Conservation (phyloP, 805 yeast genomes). For the Pichia deserticola region DNA sequence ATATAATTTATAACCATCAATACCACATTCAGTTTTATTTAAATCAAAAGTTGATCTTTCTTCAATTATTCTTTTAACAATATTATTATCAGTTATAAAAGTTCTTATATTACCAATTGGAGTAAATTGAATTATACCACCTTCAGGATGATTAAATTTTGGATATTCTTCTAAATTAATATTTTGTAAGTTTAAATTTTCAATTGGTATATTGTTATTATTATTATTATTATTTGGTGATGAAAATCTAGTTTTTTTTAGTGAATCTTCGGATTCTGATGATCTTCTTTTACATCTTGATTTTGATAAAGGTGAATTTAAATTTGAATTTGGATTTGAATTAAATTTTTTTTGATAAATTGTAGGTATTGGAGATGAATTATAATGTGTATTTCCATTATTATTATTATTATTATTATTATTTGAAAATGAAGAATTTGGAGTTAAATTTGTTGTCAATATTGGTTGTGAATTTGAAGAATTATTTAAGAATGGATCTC, state of each 20-base stretch:
- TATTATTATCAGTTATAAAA: conserved; percentile 35
- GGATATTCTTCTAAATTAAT: conserved; percentile 42
- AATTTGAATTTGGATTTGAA: conserved; percentile 3
- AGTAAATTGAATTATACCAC: conserved; percentile 53
- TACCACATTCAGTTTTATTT: conserved; percentile 25
- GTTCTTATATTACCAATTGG: conserved; percentile 56
- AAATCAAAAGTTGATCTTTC: conserved; percentile 32
- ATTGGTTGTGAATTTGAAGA: conserved; percentile 4
- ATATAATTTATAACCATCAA: conserved; percentile 30
- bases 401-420: neutral
- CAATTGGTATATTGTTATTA: conserved; percentile 12
- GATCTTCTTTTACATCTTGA: conserved; percentile 29
- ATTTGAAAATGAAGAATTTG: neutral
- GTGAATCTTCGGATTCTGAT: conserved; percentile 26
- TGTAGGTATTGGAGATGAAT: conserved; percentile 3
- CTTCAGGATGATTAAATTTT: conserved; percentile 51
- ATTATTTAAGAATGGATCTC: neutral
- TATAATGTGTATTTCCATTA: neutral
- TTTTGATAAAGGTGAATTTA: neutral
- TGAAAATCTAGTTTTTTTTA: conserved; percentile 26
- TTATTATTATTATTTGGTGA: conserved; percentile 18
- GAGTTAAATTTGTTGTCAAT: conserved; percentile 4
- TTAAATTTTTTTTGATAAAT: conserved; percentile 12
- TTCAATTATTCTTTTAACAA: conserved; percentile 41
- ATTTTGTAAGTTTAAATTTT: conserved; percentile 21